Evolutionary conservation across 257 asterid genomes (phyloP), one percentile per base, ranked within the genome.

Genomic region (Misopates orontium): DNA sequence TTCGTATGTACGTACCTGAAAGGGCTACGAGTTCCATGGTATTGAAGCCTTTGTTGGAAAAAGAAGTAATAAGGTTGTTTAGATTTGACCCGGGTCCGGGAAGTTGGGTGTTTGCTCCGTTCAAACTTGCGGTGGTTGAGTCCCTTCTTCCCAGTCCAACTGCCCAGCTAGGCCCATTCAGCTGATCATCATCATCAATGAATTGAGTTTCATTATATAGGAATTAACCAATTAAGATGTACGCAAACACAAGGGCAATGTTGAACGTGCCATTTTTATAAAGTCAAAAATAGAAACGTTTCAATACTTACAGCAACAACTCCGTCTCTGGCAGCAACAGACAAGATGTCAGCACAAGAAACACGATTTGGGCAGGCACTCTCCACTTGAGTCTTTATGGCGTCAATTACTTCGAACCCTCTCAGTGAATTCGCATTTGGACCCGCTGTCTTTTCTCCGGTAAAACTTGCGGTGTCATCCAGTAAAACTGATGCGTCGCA

Each of bases 311-410:
- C 95, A 17, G 87, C 90, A 2, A 85, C 87, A 21, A 63, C 73
- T 12, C 87, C 82, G 50, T 89, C 95, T 18, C 92, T 83, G 40
- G 85, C 92, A 4, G 95, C 93, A 23, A 89, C 81, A 18, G 93
- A 40, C 40, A 89, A 55, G 44, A 89, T 89, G 64, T 89, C 96
- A 13, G 96, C 95, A 28, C 96, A 89, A 9, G 96, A 89, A 18
- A 89, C 96, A 45, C 75, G 56, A 8, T 77, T 73, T 0, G 80
- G 68, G 71, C 96, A 86, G 5, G 73, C 28, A 0, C 13, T 18
- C 77, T 89, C 96, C 4, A 87, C 78, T 53, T 73, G 83, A 50
- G 89, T 57, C 67, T 89, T 89, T 68, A 87, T 87, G 61, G 32
- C 72, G 80, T 89, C 93, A 56, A 89, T 89, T 25, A 89, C 86